Base-by-base conservation (phyloP, 805 yeast genomes). In the Candida awuae region DNA sequence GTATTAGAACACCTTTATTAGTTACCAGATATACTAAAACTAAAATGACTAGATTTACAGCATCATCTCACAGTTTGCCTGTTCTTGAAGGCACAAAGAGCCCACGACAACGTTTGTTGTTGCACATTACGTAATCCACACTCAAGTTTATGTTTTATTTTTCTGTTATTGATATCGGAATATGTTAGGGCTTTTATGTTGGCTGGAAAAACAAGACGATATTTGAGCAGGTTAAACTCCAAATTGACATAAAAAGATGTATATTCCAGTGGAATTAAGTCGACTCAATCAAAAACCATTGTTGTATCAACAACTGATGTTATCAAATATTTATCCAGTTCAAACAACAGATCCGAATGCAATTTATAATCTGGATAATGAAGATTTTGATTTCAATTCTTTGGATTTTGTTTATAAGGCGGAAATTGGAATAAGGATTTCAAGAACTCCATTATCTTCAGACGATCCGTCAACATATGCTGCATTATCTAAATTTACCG, bases 391-490 rank as follows among this genome's bases (percentile, higher is more conserved):
- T 34, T 62, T 62, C 39, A 58, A 52, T 17, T 53, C 54, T 39
- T 37, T 57, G 20, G 65, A 61, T 37, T 60, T 61, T 1, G 36
- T 50, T 1, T 61, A 52, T 48, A 49, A 46, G 32, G 56, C 65
- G 1, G 59, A 59, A 30, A 36, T 55, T 23, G 61, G 52, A 1
- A 45, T 62, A 7, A 48, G 64, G 29, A 49, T 61, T n/a, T 53
- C 66, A 28, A 43, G 67, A 37, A 54, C 68, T 17, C 65, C 67
- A 29, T 44, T 63, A 38, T 46, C 65, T 39, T 43, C 66, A 42
- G 45, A 49, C 32, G 63, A 74, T 44, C 73, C 77, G 10, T 64
- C 65, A 12, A 73, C 79, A 0, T 73, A 74, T 45, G 74, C 72
- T 1, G 66, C 76, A 8, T 47, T 72, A 18, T 75, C 79, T 1